Percentiles rank a stretch among this genome's conserved stretches.
These are phyloP conservation scores for Henckelia pumila DNA, from an alignment of 257 asterid genomes.

Conservation along the genomic window DNA sequence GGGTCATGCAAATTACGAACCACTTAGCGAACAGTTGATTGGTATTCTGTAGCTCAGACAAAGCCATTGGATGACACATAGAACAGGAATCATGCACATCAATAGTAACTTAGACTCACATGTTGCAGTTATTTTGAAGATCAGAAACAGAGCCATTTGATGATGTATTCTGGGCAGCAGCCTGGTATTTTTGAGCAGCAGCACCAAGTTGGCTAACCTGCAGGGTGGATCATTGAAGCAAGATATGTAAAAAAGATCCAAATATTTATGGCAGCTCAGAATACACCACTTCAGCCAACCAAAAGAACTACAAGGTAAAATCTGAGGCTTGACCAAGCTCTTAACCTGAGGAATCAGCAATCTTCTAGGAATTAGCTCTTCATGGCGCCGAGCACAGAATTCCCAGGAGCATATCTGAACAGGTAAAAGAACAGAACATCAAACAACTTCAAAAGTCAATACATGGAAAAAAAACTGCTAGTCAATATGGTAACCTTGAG, in stretches of 20 bases:
- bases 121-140: slow-evolving; percentile 87
- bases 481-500: slow-evolving; percentile 60
- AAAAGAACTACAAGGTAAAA: neutral
- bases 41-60: slow-evolving; percentile 84
- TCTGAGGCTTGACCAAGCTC: neutral
- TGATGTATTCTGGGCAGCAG: slow-evolving; percentile 74
- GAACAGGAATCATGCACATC: neutral
- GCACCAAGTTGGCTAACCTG: slow-evolving; percentile 95
- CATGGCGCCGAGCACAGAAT: slow-evolving; percentile 96
- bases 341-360: slow-evolving; percentile 86
- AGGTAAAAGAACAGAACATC: neutral
- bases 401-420: slow-evolving; percentile 95
- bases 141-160: slow-evolving; percentile 66
- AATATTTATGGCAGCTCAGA: slow-evolving; percentile 10
- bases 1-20: neutral
- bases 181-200: slow-evolving; percentile 96
- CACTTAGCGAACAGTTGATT: slow-evolving; percentile 38
- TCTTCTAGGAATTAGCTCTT: slow-evolving; percentile 91
- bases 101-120: slow-evolving; percentile 49
- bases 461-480: slow-evolving; percentile 16
- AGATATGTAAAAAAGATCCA: slow-evolving; percentile 5
- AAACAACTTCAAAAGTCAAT: slow-evolving; percentile 5
- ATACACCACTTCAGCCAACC: slow-evolving; percentile 3
- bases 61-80: slow-evolving; percentile 41
- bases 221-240: slow-evolving; percentile 23